phyloP scores from a whole-genome alignment of 208 protist species.

The Leishmania arabica region DNA sequence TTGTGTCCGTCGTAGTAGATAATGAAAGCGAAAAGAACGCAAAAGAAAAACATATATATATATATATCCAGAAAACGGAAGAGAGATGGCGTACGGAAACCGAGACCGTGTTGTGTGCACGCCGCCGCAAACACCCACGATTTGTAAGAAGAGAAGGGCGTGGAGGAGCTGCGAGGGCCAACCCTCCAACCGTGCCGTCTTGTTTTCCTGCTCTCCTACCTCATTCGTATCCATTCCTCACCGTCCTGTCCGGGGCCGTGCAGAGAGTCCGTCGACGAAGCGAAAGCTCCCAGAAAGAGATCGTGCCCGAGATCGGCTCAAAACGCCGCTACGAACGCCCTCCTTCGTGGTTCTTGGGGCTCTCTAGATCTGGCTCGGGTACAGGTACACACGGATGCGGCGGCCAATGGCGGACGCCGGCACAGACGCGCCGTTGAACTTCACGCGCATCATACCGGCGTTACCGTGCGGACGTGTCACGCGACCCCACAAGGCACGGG shows the following conservation, averaged over 20 bases:
- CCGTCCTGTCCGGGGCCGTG: background rate
- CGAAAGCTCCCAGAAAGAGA: background rate
- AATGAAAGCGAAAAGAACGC: background rate
- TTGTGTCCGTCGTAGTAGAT: background rate
- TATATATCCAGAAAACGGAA: background rate
- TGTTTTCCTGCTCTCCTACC: background rate
- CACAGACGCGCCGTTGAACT: slow-evolving; percentile 96
- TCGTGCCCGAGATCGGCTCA: background rate
- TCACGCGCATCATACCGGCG: slow-evolving; percentile 96
- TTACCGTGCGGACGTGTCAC: slow-evolving; percentile 97
- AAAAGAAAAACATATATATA: background rate
- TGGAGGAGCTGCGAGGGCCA: background rate
- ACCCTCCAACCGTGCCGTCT: background rate
- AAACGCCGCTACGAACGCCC: background rate
- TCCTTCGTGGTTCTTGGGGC: background rate
- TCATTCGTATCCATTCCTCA: background rate
- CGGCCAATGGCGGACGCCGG: slow-evolving; percentile 96
- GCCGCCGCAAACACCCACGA: background rate
- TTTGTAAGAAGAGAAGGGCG: background rate
- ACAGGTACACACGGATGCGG: slow-evolving; percentile 97
- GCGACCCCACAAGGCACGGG: slow-evolving; percentile 98
- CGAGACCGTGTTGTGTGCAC: no score
- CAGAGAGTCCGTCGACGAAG: background rate
- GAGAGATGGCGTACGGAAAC: background rate
- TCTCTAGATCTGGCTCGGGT: slow-evolving; percentile 97